These are phyloP conservation scores for Pseudopyricularia javanii DNA, from an alignment of 2,329 filamentous ascomycete genomes.

Conservation along the genomic window DNA sequence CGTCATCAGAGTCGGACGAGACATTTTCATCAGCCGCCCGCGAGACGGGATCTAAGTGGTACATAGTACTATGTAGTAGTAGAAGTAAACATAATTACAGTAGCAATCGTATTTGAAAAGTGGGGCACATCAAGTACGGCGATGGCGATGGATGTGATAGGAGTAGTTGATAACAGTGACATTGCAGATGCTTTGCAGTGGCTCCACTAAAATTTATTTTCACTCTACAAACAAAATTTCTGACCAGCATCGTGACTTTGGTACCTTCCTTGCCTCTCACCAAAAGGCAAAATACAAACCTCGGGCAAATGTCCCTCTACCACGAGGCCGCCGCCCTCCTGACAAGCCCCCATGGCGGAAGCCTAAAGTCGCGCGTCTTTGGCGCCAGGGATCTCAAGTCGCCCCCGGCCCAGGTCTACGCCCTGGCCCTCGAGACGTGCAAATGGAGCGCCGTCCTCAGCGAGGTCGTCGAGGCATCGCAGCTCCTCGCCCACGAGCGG, in stretches of 20 bases:
- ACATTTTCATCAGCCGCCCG: no score
- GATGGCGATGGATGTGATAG: no score
- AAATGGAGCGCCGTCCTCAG: conserved; percentile 85
- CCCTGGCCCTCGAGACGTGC: conserved; percentile 70
- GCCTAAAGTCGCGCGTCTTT: conserved; percentile 79
- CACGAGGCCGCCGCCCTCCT: conserved; percentile 77
- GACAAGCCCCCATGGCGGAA: conserved; percentile 55
- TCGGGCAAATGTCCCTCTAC: conserved; percentile 73
- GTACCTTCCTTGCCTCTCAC: not conserved
- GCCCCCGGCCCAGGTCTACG: conserved; percentile 71
- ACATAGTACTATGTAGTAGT: no score
- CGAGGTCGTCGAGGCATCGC: conserved; percentile 73
- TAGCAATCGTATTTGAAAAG: no score
- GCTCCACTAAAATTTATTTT: no score
- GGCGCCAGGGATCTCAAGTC: conserved; percentile 62
- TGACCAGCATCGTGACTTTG: not conserved
- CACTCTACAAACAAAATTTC: not conserved
- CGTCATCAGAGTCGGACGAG: no score
- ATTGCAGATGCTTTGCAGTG: no score
- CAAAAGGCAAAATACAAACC: not conserved
- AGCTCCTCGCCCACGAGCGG: conserved; percentile 39
- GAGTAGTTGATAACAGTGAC: no score
- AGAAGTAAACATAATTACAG: no score
- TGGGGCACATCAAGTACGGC: no score
- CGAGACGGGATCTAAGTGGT: no score